Base-by-base conservation (phyloP, 164 flowering plant genomes). In the Hamamelis virginiana region DNA sequence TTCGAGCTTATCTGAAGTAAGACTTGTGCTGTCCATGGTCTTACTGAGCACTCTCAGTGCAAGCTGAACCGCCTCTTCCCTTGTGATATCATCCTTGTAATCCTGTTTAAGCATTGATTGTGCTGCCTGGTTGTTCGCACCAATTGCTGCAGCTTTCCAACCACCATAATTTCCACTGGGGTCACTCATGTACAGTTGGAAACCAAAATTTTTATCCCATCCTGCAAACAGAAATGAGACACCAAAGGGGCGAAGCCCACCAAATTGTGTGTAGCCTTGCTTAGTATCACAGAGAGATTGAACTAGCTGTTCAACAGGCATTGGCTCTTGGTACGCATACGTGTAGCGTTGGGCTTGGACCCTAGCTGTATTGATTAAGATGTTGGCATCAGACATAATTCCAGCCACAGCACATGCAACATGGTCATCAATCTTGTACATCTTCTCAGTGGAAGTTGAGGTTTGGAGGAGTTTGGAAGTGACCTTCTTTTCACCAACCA, bases 301-400 rank as follows among this genome's bases (percentile, higher is more conserved):
- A 38, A 86, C 90, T 8, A 86, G 83, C 80, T 86, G 90, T 63
- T 86, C 90, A 26, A 86, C 90, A 38, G 90, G 90, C 88, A 86
- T 84, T 15, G 87, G 88, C 68, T 86, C 90, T 61, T 86, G 90
- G 82, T 86, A 86, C 14, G 84, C 69, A 67, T 26, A 83, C 1
- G 87, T 72, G 56, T 85, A 85, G 60, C 89, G 86, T 62, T 83
- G 91, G 28, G 91, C 91, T 74, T 87, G 89, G 68, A 85, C 82
- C 68, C 91, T 67, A 5, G 89, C 87, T 0, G 86, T 87, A 82
- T 85, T 87, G 68, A 86, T 83, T 0, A 86, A 79, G 63, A 86
- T 86, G 81, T 86, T 86, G 56, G 90, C 90, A 81, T 87, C 91
- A 59, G 91, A 87, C 91, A 87, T 87, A 1, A 85, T 87, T 28